phyloP scores from a whole-genome alignment of 1,139 yeast species.

The Pichia sp. region DNA sequence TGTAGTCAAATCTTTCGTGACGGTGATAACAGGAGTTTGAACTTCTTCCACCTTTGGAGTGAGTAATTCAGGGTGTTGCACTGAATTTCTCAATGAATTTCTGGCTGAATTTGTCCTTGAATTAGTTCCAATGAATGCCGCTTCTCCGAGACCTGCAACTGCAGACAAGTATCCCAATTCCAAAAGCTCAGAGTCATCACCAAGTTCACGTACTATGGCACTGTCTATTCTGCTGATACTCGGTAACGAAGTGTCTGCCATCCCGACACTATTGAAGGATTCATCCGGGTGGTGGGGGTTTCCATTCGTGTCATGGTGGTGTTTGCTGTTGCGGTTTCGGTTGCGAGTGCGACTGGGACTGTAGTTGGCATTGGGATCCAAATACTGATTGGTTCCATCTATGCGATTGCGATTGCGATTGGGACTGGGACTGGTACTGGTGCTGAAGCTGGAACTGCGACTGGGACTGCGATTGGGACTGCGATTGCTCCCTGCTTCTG shows the following conservation, averaged over 20 bases:
- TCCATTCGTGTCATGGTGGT: background rate
- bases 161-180: conserved; percentile 23
- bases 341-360: background rate
- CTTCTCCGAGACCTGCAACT: conserved; percentile 25
- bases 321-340: background rate
- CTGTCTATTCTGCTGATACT: conserved; percentile 1
- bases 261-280: background rate
- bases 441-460: background rate
- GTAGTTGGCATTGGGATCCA: background rate
- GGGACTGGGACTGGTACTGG: background rate
- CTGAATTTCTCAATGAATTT: conserved; percentile 11
- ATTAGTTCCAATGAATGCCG: conserved; percentile 16
- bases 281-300: too few species aligned
- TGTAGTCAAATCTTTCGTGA: conserved; percentile 2
- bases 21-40: too few species aligned
- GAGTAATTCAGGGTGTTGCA: conserved; percentile 1
- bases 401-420: background rate
- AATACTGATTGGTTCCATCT: background rate
- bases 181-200: conserved; percentile 15
- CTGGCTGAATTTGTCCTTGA: conserved; percentile 2
- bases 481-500: too few species aligned
- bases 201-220: conserved; percentile 4
- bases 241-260: background rate
- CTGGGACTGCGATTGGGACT: background rate
- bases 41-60: too few species aligned